phyloP scores from a whole-genome alignment of 2,329 filamentous ascomycete species.

The Venturia asperata region DNA sequence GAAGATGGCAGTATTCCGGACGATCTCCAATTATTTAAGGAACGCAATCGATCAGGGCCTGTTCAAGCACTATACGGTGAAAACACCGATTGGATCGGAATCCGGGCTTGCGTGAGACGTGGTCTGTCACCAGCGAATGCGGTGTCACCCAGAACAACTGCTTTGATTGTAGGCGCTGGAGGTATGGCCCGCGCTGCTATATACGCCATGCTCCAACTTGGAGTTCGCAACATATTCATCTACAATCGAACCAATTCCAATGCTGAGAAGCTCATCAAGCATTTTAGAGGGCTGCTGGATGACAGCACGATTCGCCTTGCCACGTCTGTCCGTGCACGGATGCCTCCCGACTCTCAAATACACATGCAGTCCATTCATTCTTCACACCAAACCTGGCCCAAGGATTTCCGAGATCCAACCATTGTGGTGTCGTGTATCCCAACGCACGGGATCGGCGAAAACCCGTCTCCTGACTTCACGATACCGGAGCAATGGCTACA shows the following conservation, averaged over 20 bases:
- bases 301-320: slow-evolving; percentile 9
- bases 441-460: slow-evolving; percentile 57
- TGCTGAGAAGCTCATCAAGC: slow-evolving; percentile 58
- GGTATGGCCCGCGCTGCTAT: slow-evolving; percentile 74
- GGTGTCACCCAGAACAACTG: slow-evolving; percentile 46
- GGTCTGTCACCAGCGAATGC: slow-evolving; percentile 64
- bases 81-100: slow-evolving; percentile 77
- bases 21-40: slow-evolving; percentile 45
- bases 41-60: slow-evolving; percentile 57
- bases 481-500: slow-evolving; percentile 50
- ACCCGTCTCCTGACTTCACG: slow-evolving; percentile 61
- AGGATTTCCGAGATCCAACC: slow-evolving; percentile 56
- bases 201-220: slow-evolving; percentile 71
- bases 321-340: neutral
- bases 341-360: slow-evolving; percentile 23
- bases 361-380: slow-evolving; percentile 53
- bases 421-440: slow-evolving; percentile 73
- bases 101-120: slow-evolving; percentile 63
- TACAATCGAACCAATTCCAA: slow-evolving; percentile 64
- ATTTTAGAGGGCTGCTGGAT: slow-evolving; percentile 56
- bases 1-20: slow-evolving; percentile 51
- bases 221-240: slow-evolving; percentile 67
- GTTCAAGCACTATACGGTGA: slow-evolving; percentile 67
- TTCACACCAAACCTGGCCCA: slow-evolving; percentile 57
- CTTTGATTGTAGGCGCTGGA: slow-evolving; percentile 51